phyloP scores from a whole-genome alignment of 257 asterid genomes.

The Primulina huaijiensis region DNA sequence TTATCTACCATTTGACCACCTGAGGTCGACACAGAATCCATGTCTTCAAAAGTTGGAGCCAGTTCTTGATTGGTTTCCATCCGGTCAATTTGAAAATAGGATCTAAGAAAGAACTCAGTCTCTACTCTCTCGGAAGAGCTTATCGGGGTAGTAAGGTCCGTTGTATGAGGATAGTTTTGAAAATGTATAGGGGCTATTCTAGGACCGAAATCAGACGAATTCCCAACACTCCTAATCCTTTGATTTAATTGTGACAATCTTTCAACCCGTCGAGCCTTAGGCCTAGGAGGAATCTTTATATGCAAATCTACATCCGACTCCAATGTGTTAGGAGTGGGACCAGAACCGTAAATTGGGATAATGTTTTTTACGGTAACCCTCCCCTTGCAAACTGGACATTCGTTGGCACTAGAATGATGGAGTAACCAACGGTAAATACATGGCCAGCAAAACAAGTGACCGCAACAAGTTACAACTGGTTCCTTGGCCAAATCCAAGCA shows the following conservation, averaged over 20 bases:
- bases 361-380: conserved; percentile 69
- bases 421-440: conserved; percentile 90
- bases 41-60: conserved; percentile 56
- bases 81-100: conserved; percentile 45
- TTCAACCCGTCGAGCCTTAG: conserved; percentile 62
- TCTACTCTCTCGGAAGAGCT: conserved; percentile 51
- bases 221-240: conserved; percentile 67
- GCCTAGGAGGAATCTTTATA: conserved; percentile 60
- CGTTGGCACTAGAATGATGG: conserved; percentile 83
- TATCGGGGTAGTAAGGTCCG: conserved; percentile 39
- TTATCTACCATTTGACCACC: conserved; percentile 89
- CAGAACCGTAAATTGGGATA: conserved; percentile 85
- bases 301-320: conserved; percentile 46
- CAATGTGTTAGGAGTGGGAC: conserved; percentile 43
- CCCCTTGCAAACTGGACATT: conserved; percentile 95
- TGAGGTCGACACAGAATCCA: conserved; percentile 87
- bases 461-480: conserved; percentile 95
- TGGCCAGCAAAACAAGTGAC: conserved; percentile 96
- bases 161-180: conserved; percentile 54
- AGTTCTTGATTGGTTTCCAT: conserved; percentile 49
- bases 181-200: conserved; percentile 26
- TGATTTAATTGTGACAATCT: conserved; percentile 77
- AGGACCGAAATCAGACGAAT: conserved; percentile 44
- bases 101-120: conserved; percentile 52
- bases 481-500: conserved; percentile 87